These are phyloP conservation scores for Daldinia concentrica DNA, from an alignment of 495 filamentous ascomycete species.

Conservation along the genomic window DNA sequence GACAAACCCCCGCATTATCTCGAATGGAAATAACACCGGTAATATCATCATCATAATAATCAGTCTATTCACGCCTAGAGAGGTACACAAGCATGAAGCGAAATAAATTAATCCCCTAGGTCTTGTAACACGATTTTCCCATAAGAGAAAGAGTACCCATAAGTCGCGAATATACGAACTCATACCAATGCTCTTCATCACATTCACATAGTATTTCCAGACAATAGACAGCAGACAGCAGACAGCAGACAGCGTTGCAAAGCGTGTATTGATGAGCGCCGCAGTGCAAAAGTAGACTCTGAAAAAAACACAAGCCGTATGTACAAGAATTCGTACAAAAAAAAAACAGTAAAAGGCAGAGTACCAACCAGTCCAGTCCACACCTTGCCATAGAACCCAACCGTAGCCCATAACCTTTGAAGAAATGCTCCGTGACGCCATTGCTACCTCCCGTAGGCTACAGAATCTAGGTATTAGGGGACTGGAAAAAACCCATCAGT, in stretches of 20 bases:
- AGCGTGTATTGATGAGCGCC: neutral
- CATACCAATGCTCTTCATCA: neutral
- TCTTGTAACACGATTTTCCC: neutral
- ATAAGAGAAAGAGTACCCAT: neutral
- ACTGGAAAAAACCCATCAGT: conserved; percentile 13
- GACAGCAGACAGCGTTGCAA: neutral
- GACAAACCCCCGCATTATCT: no score
- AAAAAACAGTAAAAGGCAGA: conserved; percentile 2
- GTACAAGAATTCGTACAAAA: conserved; percentile 5
- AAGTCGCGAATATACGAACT: neutral
- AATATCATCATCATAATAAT: no score
- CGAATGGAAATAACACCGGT: no score
- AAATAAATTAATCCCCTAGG: no score
- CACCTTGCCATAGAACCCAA: conserved; percentile 8
- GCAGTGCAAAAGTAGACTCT: neutral
- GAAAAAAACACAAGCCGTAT: neutral
- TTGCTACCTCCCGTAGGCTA: conserved; percentile 6
- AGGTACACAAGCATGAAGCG: no score
- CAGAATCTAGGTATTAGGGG: conserved; percentile 38
- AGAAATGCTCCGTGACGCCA: conserved; percentile 3
- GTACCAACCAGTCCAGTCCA: conserved; percentile 7
- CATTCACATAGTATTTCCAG: neutral
- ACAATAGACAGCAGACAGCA: neutral
- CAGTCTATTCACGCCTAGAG: no score
- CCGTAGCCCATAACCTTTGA: neutral